Conservation (phyloP, 2,329 filamentous ascomycete species). For the Coniella vitis region DNA sequence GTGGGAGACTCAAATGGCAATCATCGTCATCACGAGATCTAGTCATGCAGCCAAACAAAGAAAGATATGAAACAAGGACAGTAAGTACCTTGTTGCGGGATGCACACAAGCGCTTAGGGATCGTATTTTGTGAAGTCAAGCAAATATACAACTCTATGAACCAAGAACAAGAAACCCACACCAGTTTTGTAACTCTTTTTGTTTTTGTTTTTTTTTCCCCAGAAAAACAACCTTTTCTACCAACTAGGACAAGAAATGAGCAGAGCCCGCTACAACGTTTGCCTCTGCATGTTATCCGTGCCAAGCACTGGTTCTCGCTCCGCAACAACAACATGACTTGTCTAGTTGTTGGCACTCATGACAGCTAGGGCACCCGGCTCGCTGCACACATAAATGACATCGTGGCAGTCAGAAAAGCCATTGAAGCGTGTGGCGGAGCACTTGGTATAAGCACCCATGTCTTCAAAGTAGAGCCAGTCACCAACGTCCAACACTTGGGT, state of each 20-base stretch:
- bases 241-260: no score
- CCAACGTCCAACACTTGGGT: conserved; percentile 76
- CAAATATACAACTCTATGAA: neutral
- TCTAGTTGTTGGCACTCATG: conserved; percentile 31
- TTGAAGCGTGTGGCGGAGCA: conserved; percentile 98
- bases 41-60: no score
- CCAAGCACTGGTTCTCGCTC: neutral
- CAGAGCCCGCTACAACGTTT: neutral
- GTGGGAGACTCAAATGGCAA: no score
- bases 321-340: neutral
- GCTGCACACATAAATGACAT: conserved; percentile 90
- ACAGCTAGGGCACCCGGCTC: conserved; percentile 80
- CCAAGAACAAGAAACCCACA: neutral
- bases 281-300: neutral
- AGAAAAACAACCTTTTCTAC: no score
- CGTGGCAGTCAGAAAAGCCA: conserved; percentile 86
- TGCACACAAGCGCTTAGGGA: no score
- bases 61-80: no score
- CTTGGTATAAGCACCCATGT: conserved; percentile 98
- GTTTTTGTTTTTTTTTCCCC: neutral
- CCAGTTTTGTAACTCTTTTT: neutral
- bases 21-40: no score
- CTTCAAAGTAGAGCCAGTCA: conserved; percentile 97
- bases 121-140: neutral
- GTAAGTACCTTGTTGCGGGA: no score